Evolutionary conservation across 2,329 filamentous ascomycete species (phyloP).

Genomic region (Fusarium cicatricum): DNA sequence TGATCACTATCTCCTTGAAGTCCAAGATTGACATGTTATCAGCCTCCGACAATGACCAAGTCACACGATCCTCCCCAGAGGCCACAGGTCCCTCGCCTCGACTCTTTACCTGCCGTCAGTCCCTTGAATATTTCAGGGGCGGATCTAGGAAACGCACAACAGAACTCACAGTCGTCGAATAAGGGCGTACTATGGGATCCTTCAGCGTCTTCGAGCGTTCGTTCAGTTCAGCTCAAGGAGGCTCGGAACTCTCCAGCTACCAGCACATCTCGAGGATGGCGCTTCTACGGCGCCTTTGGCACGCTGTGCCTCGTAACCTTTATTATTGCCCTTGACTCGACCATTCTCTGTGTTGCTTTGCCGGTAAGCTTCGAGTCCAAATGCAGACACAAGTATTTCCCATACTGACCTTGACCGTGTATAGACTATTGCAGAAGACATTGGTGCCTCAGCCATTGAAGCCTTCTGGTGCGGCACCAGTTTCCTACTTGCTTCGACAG

Average conservation of each 20-base stretch:
- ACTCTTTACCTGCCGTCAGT: neutral
- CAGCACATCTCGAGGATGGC: constrained; percentile 24
- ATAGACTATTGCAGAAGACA: constrained; percentile 37
- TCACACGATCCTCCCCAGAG: neutral
- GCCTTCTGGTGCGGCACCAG: constrained; percentile 39
- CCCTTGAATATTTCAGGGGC: neutral
- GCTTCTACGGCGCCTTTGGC: constrained; percentile 36
- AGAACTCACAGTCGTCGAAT: neutral
- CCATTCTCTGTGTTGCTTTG: constrained; percentile 36
- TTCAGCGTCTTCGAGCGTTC: neutral
- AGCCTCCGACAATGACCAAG: neutral
- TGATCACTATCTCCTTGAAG: neutral
- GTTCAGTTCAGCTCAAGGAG: constrained; percentile 7
- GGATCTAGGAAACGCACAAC: neutral
- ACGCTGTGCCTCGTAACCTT: constrained; percentile 36
- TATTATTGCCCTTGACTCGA: constrained; percentile 39
- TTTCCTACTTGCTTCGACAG: constrained; percentile 38
- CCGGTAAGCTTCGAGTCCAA: constrained; percentile 19
- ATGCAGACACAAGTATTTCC: neutral
- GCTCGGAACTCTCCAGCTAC: neutral
- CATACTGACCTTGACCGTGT: neutral
- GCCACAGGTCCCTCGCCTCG: neutral
- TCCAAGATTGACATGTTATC: neutral
- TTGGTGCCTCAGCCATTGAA: constrained; percentile 34
- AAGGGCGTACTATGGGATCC: neutral